phyloP scores from a whole-genome alignment of 768 basidiomycete genomes.

The Lyophyllum shimeji region DNA sequence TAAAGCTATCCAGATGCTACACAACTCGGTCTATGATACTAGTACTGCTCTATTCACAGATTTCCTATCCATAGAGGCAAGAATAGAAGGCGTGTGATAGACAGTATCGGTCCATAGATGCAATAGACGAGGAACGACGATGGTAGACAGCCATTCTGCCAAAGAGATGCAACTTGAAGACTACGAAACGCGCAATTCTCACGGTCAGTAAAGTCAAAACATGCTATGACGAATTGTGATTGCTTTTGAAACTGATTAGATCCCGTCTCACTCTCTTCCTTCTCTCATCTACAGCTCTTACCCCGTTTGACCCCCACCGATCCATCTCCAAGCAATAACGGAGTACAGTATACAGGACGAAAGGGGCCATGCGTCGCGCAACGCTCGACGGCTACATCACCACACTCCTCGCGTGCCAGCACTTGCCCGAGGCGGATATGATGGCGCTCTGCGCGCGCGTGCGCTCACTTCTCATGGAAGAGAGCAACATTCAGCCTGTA shows the following conservation, averaged over 20 bases:
- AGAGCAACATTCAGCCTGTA: conserved; percentile 97
- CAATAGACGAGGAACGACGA: too few species aligned
- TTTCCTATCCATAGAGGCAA: too few species aligned
- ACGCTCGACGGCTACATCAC: conserved; percentile 83
- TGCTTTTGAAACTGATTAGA: neutral
- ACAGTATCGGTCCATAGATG: too few species aligned
- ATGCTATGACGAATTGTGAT: neutral
- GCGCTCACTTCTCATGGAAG: conserved; percentile 87
- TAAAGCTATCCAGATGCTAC: neutral
- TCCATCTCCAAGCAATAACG: neutral
- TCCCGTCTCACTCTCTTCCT: neutral
- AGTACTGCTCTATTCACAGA: too few species aligned
- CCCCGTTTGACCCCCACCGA: neutral
- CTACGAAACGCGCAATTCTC: neutral
- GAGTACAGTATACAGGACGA: neutral
- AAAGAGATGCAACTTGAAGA: too few species aligned
- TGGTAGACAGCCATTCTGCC: too few species aligned
- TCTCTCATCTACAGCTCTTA: neutral
- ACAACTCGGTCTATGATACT: too few species aligned
- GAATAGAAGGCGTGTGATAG: too few species aligned
- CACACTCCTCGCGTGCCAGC: conserved; percentile 82
- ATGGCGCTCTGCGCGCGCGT: conserved; percentile 91
- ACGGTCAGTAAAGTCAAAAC: neutral
- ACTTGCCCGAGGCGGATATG: conserved; percentile 91
- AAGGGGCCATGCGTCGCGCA: conserved; percentile 23